phyloP scores from a whole-genome alignment of 495 filamentous ascomycete species.

The Penicillium cosmopolitanum region DNA sequence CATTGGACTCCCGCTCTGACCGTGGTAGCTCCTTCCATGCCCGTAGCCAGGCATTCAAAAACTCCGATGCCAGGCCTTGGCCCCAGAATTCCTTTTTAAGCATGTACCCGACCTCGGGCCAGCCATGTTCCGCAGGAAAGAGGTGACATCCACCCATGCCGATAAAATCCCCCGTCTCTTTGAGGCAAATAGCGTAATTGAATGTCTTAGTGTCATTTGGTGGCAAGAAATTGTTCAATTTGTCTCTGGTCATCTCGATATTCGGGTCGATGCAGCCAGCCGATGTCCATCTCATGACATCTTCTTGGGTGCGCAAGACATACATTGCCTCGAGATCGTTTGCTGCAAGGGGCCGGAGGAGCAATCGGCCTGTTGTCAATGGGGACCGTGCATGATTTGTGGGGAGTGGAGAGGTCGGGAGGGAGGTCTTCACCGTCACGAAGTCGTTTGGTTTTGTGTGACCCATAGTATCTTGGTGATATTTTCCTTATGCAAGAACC shows the following conservation, averaged over 20 bases:
- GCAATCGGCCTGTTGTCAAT: constrained; percentile 47
- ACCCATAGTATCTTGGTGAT: neutral
- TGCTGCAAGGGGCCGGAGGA: constrained; percentile 41
- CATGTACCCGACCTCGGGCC: constrained; percentile 54
- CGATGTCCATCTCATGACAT: constrained; percentile 53
- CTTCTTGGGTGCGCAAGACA: constrained; percentile 48
- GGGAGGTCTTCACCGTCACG: constrained; percentile 13
- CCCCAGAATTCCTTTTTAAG: constrained; percentile 48
- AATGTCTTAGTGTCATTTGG: constrained; percentile 32
- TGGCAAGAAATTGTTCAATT: constrained; percentile 35
- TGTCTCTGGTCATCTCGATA: constrained; percentile 34
- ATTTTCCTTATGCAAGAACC: neutral
- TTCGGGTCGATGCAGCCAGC: constrained; percentile 37
- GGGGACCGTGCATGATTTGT: constrained; percentile 7
- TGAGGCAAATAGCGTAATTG: constrained; percentile 46
- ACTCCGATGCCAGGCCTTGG: constrained; percentile 49
- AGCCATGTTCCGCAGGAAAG: constrained; percentile 18
- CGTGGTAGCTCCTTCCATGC: constrained; percentile 45
- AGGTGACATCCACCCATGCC: constrained; percentile 24
- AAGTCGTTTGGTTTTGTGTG: neutral
- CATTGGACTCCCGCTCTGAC: constrained; percentile 31
- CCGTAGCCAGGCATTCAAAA: constrained; percentile 40
- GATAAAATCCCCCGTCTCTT: constrained; percentile 21
- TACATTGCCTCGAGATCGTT: constrained; percentile 41
- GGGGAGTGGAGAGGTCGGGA: constrained; percentile 19